Conservation (phyloP, 345 rosid species). For the Turritis glabra region DNA sequence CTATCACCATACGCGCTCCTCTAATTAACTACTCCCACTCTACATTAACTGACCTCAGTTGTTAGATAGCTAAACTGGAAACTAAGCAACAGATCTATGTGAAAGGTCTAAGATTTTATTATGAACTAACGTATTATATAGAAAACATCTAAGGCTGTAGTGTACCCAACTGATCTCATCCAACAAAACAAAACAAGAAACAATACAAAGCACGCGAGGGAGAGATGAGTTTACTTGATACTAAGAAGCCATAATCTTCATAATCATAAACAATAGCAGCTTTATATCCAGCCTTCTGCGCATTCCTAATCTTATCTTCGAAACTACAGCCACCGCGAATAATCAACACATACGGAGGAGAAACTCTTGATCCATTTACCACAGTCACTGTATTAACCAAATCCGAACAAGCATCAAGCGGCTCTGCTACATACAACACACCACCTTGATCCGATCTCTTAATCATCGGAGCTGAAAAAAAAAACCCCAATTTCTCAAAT, state of each 20-base stretch:
- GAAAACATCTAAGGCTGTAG: no score
- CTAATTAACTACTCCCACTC: no score
- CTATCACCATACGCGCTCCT: no score
- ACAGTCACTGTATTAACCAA: slow-evolving; percentile 51
- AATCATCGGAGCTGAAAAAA: slow-evolving; percentile 60
- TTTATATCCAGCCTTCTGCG: slow-evolving; percentile 79
- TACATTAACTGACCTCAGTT: not conserved
- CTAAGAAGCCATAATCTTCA: slow-evolving; percentile 62
- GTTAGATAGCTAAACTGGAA: no score
- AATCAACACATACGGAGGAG: slow-evolving; percentile 61
- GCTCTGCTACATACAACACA: slow-evolving; percentile 58
- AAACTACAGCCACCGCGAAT: slow-evolving; percentile 88
- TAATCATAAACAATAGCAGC: slow-evolving; percentile 81
- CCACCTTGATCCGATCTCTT: slow-evolving; percentile 75
- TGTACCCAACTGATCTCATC: not conserved
- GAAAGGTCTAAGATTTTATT: no score
- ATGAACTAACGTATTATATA: no score
- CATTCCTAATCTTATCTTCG: slow-evolving; percentile 80
- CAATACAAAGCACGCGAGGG: not conserved
- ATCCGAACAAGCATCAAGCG: slow-evolving; percentile 73
- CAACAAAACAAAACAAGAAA: not conserved
- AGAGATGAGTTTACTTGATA: slow-evolving; percentile 67
- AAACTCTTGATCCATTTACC: slow-evolving; percentile 33
- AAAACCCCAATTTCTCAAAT: not conserved
- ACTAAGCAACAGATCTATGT: no score